Base-by-base conservation (phyloP, 768 basidiomycete genomes). In the Coprinellus aureogranulatus region DNA sequence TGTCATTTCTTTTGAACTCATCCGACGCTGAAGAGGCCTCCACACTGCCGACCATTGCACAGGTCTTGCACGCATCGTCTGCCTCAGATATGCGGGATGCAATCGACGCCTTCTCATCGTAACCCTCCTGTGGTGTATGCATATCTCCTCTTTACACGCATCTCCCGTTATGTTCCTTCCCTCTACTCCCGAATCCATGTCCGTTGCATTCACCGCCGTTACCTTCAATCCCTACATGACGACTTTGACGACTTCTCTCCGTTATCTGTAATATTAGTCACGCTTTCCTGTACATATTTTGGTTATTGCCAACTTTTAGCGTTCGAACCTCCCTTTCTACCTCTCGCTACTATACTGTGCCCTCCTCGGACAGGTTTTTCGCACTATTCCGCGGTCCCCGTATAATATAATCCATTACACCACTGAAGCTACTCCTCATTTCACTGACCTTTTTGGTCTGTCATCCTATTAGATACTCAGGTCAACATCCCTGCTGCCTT, bases 1-100 rank as follows among this genome's bases (percentile, higher is more conserved):
- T 69, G 3, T 66, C 68, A 39, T 68, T 67, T 50, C 59, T 71
- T 23, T 61, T 71, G 55, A 67, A 71, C 48, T 59, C 58, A 22
- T 61, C 65, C 23, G 59, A 68, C 18, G 9, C 31, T 28, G 52
- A 53, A 20, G 57, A 48, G 12, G 25, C 50, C 6, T 41, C 41
- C 11, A 9, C 27, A 22, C 45, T 58, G 20, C 56, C 53, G 25
- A 50, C 49, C 26, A 60, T 58, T 30, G 56, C 49, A 4, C 48
- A 50, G 22, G 48, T 45, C 27, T 16, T 58, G 44, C 57, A 45
- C 4, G 42, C 57, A 22, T 52, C 50, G 14, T 45, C 50, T 4
- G 50, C 51, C 14, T 39, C 57, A 4, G 63, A 62, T 48, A 59
- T 62, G 30, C 63, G 53, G 26, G 61, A 62, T 18, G 59, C 63